Evolutionary conservation across 345 rosid species (phyloP), one percentile per base, ranked within the genome.

Genomic region (Orychophragmus violaceus): DNA sequence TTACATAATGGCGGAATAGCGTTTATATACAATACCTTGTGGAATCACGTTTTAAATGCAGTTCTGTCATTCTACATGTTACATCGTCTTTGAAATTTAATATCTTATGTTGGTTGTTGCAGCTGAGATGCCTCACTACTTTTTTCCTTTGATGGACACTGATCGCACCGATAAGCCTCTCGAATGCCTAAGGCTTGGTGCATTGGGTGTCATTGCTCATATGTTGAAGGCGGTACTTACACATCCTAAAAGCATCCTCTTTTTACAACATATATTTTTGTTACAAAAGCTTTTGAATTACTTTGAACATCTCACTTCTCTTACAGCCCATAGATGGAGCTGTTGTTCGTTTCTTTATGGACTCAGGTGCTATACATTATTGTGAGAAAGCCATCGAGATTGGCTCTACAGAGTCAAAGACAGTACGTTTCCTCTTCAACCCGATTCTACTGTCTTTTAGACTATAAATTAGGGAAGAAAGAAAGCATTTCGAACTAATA

Each of bases 141-240:
- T 88, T 13, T 78, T 68, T 49, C 79, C 90, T 24, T 73, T 84
- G 59, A 69, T 84, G 35, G 48, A 72, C 61, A 74, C 25, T 49
- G 25, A 33, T 33, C 35, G 6, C 57, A 11, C 27, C 5, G 78
- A 50, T 6, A 68, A n/a, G 77, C n/a, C 74, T 68, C 52, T 60
- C 35, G 90, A 89, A 50, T 30, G 1, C 44, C 2, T 86, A 29
- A 83, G 90, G 75, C 48, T 83, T 58, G 71, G 69, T 62, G 81
- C 86, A 70, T 77, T 89, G 72, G 80, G 85, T 50, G 84, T 89
- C 22, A 78, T 86, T 36, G 84, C 76, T 19, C 79, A 84, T 19
- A 48, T 89, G 7, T 68, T 80, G 53, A 82, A 84, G 82, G 75
- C 76, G 75, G 75, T 69, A 68, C 44, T 8, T 24, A 71, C 13